Conservation (phyloP, 345 rosid species). For the Eucalyptus polybractea region DNA sequence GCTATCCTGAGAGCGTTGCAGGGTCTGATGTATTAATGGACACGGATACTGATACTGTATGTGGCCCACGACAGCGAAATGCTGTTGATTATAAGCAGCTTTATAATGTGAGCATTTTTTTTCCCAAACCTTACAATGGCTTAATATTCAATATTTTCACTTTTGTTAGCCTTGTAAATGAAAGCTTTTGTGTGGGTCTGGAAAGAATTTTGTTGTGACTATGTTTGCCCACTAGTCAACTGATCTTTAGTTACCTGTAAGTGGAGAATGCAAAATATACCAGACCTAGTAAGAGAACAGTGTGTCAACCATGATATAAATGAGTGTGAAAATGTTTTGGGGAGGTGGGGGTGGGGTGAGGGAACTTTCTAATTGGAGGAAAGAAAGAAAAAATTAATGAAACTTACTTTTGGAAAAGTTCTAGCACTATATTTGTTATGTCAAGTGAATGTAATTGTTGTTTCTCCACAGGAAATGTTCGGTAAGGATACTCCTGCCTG, state of each 20-base stretch:
- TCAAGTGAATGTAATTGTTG: not conserved
- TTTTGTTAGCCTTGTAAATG: not conserved
- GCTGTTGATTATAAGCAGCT: constrained; percentile 80
- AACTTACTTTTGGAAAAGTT: not conserved
- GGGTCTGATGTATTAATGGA: constrained; percentile 14
- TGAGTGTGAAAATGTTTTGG: not conserved
- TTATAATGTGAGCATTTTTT: constrained; percentile 55
- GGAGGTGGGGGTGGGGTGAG: not conserved
- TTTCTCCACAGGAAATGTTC: constrained; percentile 74
- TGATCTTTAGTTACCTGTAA: not conserved
- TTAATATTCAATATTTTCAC: not conserved
- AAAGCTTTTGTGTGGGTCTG: not conserved
- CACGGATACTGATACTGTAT: constrained; percentile 39
- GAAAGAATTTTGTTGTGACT: not conserved
- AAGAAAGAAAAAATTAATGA: not conserved
- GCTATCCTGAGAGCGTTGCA: constrained; percentile 18
- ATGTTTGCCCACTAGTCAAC: not conserved
- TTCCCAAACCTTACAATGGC: not conserved
- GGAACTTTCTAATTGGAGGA: not conserved
- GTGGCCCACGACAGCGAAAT: constrained; percentile 70
- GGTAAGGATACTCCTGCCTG: constrained; percentile 70
- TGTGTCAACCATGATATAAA: not conserved
- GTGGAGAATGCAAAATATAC: not conserved
- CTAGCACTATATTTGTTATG: not conserved
- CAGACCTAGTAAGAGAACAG: not conserved